Conservation (phyloP, 2,329 filamentous ascomycete genomes). For the Alternaria incomplexa region DNA sequence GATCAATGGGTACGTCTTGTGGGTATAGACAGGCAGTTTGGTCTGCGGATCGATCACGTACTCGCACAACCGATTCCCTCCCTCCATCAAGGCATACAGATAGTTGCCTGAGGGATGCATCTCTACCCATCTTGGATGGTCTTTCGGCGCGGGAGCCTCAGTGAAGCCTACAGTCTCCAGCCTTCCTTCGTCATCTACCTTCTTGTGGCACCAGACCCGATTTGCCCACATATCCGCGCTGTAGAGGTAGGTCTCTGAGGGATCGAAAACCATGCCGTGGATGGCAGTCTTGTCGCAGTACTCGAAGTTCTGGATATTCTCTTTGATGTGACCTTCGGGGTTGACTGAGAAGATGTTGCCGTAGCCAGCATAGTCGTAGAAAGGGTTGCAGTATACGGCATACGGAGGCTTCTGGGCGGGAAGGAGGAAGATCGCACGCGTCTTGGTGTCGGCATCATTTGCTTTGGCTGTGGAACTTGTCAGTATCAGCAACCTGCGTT, state of each 20-base stretch:
- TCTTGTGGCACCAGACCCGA: constrained; percentile 84
- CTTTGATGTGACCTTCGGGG: constrained; percentile 61
- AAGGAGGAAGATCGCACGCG: constrained; percentile 86
- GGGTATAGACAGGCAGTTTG: constrained; percentile 78
- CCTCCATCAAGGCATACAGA: constrained; percentile 87
- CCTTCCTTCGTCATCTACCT: constrained; percentile 65
- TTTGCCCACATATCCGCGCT: constrained; percentile 79
- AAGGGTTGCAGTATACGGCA: constrained; percentile 86
- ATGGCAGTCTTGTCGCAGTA: constrained; percentile 75
- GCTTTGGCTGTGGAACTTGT: constrained; percentile 63
- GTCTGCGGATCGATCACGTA: constrained; percentile 79
- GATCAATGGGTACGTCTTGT: constrained; percentile 77
- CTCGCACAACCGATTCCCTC: constrained; percentile 81
- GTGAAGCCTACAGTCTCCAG: constrained; percentile 74
- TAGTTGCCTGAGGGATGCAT: constrained; percentile 79
- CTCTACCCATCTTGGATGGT: constrained; percentile 89
- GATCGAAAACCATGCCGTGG: constrained; percentile 83
- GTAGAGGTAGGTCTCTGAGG: constrained; percentile 75
- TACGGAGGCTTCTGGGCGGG: constrained; percentile 79
- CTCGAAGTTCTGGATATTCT: constrained; percentile 74
- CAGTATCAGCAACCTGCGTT: not conserved
- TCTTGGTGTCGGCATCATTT: constrained; percentile 74
- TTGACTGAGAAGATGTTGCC: constrained; percentile 77
- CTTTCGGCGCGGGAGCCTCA: constrained; percentile 71
- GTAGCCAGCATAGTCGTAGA: constrained; percentile 83